Base-by-base conservation (phyloP, 2,329 filamentous ascomycete species). In the Pseudocercospora crystallina region DNA sequence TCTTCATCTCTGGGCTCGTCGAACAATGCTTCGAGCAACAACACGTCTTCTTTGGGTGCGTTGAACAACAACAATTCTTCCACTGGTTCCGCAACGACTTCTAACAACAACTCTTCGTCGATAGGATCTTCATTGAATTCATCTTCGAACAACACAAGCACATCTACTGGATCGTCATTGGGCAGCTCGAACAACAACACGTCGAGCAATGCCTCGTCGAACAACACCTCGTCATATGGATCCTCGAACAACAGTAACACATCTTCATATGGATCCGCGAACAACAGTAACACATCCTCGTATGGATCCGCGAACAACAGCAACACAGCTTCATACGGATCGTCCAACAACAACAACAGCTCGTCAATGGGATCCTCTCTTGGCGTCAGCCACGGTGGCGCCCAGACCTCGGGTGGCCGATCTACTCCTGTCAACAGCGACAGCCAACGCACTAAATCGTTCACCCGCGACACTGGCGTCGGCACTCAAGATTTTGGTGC, bases 401-500 rank as follows among this genome's bases (percentile, higher is more conserved):
- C 20, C 7, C 20, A 26, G 20, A 26, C 20, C 20, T 26, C 20
- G 20, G 20, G 20, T 4, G 20, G 20, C 7, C 20, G 20, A 26
- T 26, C 20, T 26, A 26, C 20, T 3, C 20, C 20, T 35, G 41
- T 35, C 15, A 32, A 46, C 17, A 48, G 26, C 15, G 50, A 47
- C 15, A 41, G 38, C 7, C 50, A 53, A 11, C 35, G 50, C 7
- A 48, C 50, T 1, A 49, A 44, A 13, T 53, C 50, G 3, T 53
- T 31, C 45, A 53, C 50, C 1, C 41, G 50, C 14, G 50, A 53
- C 30, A 48, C 47, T 2, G 50, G 50, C 11, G 47, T 46, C 11
- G 50, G 50, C 5, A 53, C 50, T 15, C 45, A 53, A 26, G 50
- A 47, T n/a, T 12, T 39, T 30, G 46, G 46, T 14, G 42, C 46